Base-by-base conservation (phyloP, 305 asterid species). In the Ilex paraguariensis region DNA sequence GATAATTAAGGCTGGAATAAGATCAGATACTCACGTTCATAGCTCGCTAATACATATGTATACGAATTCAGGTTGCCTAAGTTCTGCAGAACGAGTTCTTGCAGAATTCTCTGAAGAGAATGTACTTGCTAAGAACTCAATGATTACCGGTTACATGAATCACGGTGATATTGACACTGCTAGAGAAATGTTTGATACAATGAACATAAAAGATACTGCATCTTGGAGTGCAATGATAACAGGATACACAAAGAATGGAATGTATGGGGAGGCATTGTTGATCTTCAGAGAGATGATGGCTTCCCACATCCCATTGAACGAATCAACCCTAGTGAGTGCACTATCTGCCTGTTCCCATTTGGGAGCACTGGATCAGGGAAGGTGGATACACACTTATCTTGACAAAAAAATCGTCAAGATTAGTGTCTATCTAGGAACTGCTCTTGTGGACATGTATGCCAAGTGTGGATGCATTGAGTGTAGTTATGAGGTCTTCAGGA, bases 1-100 rank as follows among this genome's bases (percentile, higher is more conserved):
- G 40, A 55, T 75, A 44, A 68, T 75, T 48, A 75, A 75, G 73
- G 55, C 30, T 6, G 62, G 62, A 7, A 51, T 60, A 13, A 55
- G 58, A 57, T 64, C 59, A n/a, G 56, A 64, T 21, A 65, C 52
- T 54, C 65, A 66, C 17, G 39, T 63, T 17, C 56, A 13, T 9
- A 70, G 73, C 33, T 70, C 76, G 48, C 33, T 70, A 17, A 63
- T 75, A 16, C 53, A 65, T 53, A 66, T 75, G 76, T 75, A 75
- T 61, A 63, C 70, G 0, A 42, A 3, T 59, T 28, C 71, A 16
- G 72, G 67, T 31, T 9, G 53, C 39, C 40, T 70, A 60, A 55
- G 21, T 14, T 67, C 73, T 59, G 76, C 76, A 31, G 54, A 45
- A 49, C 60, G 40, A 33, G 67, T 70, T 59, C 67, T 70, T 54